These are phyloP conservation scores for Pyrenophora seminiperda DNA, from an alignment of 2,329 filamentous ascomycete genomes.

Conservation along the genomic window DNA sequence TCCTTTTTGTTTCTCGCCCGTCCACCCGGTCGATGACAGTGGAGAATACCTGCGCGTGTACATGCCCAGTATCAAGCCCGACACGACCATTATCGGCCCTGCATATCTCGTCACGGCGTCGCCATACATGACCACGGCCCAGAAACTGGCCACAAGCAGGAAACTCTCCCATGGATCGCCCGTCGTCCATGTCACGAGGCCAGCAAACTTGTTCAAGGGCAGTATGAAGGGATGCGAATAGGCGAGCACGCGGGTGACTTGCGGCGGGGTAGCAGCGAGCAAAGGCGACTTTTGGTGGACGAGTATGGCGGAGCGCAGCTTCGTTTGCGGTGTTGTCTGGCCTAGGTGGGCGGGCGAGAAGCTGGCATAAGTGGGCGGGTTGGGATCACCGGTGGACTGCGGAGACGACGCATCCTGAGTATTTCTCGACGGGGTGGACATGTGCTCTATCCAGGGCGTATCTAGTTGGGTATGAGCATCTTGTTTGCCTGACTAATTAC, in stretches of 20 bases:
- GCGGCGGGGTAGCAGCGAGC: constrained; percentile 88
- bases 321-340: constrained; percentile 68
- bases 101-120: constrained; percentile 79
- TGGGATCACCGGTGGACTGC: constrained; percentile 50
- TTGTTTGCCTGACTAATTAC: constrained; percentile 18
- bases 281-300: constrained; percentile 97
- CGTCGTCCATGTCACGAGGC: constrained; percentile 90
- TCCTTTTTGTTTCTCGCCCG: constrained; percentile 64
- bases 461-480: constrained; percentile 44
- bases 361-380: constrained; percentile 77
- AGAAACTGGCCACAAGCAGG: constrained; percentile 81
- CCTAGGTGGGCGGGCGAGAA: constrained; percentile 86
- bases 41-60: constrained; percentile 89
- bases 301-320: constrained; percentile 86
- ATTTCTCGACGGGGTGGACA: constrained; percentile 48
- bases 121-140: constrained; percentile 84
- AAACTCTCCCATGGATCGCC: constrained; percentile 98
- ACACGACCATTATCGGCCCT: constrained; percentile 81
- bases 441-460: constrained; percentile 50
- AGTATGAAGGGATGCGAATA: constrained; percentile 95
- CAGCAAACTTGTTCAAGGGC: constrained; percentile 82
- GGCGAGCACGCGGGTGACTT: constrained; percentile 89
- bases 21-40: constrained; percentile 82
- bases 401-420: constrained; percentile 46
- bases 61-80: constrained; percentile 85